Evolutionary conservation across 1,139 yeast species (phyloP), one percentile per base, ranked within the genome.

Genomic region (Sugiyamaella japonica): DNA sequence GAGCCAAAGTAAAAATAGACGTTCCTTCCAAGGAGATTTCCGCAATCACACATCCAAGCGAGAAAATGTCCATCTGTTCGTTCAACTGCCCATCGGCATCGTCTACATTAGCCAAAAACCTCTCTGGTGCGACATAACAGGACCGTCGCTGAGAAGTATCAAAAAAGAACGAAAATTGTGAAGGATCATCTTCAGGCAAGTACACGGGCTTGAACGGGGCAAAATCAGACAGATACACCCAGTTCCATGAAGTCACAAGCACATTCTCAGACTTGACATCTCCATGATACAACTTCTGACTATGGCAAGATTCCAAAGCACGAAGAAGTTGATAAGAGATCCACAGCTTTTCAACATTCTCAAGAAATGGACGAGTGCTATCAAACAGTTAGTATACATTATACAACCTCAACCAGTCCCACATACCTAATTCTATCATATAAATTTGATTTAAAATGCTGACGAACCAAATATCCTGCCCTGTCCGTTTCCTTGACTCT

Each of bases 91-190:
- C 59, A 13, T 53, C 48, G 31, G 38, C 49, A 10, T 34, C 41
- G 29, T 64, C 69, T 3, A 65, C 70, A 2, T 66, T 56, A 1
- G 67, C 59, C 25, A 80, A 75, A 66, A 95, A 93, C 59, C 99
- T 73, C 68, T 95, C 99, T 0, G 99, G 99, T 0, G 99, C 98
- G 50, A 95, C 72, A 68, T 91, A 93, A 70, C 99, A 93, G 2
- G 84, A 81, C 64, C 97, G 77, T 61, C 98, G 76, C 66, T 83
- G 89, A 1, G 96, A 87, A 3, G 93, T 87, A 71, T 93, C 98
- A 68, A 90, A 95, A 69, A 85, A 95, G 66, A 91, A 93, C 0
- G 95, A 84, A 65, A 87, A 93, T 61, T 87, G 93, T n/a, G 93
- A 88, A 0, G 98, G 98, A 66, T 95, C 93, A 63, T 90, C 95